Conservation (phyloP, 2,329 filamentous ascomycete genomes). For the Dissoconium aciculare region DNA sequence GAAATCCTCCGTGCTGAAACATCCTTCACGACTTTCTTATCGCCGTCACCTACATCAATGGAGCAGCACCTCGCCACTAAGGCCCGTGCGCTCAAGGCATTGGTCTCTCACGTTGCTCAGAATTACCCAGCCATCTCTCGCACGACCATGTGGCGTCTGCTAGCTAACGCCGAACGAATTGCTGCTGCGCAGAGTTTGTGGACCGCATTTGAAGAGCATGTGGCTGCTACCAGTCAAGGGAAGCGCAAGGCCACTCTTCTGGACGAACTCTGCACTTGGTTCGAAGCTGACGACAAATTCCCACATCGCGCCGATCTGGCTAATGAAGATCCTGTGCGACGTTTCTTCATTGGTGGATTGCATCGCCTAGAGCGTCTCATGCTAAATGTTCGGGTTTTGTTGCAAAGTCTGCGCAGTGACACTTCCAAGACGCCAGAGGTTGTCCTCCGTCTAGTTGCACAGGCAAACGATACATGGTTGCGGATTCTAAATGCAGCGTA, state of each 20-base stretch:
- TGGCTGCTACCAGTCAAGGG: constrained; percentile 29
- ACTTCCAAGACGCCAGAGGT: constrained; percentile 24
- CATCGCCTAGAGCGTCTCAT: constrained; percentile 18
- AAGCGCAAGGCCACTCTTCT: constrained; percentile 56
- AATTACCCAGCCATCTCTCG: constrained; percentile 51
- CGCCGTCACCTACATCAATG: constrained; percentile 53
- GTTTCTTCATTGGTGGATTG: constrained; percentile 54
- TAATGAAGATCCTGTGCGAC: constrained; percentile 66
- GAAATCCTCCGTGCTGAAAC: constrained; percentile 70
- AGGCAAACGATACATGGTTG: constrained; percentile 63
- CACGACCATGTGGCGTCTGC: constrained; percentile 57
- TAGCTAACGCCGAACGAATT: constrained; percentile 87
- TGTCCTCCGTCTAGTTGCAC: constrained; percentile 35
- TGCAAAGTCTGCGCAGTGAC: constrained; percentile 13
- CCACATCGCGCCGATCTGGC: constrained; percentile 47
- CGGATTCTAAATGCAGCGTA: constrained; percentile 48
- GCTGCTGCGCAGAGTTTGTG: constrained; percentile 65
- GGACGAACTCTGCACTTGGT: constrained; percentile 57
- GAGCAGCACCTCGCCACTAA: constrained; percentile 67
- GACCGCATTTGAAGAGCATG: constrained; percentile 60
- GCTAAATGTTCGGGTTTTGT: constrained; percentile 7
- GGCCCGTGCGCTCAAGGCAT: constrained; percentile 55
- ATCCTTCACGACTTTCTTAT: constrained; percentile 56
- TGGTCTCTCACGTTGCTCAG: constrained; percentile 56
- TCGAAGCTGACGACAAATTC: constrained; percentile 62